These are phyloP conservation scores for Mycena kentingensis DNA, from an alignment of 768 basidiomycete species.

Conservation along the genomic window DNA sequence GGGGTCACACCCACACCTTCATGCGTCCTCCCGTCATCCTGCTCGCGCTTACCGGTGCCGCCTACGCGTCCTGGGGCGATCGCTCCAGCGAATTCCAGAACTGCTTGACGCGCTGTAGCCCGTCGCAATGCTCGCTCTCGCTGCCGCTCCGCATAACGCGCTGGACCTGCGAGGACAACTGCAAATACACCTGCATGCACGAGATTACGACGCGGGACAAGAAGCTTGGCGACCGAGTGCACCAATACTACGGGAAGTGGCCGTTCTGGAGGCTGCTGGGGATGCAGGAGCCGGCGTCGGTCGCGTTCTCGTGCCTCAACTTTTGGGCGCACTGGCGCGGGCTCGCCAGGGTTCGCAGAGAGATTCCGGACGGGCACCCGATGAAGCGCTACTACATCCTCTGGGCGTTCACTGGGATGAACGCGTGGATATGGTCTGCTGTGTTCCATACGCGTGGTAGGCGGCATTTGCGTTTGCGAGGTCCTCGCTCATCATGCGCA, in stretches of 20 bases:
- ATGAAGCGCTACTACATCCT: constrained; percentile 67
- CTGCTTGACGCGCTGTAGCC: constrained; percentile 51
- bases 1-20: background rate
- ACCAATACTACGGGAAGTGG: constrained; percentile 97
- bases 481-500: constrained; percentile 29
- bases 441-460: constrained; percentile 92
- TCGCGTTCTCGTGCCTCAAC: constrained; percentile 87
- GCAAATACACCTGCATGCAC: constrained; percentile 90
- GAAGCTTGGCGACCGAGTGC: constrained; percentile 42
- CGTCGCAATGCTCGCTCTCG: constrained; percentile 48
- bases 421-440: constrained; percentile 91
- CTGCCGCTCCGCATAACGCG: constrained; percentile 64
- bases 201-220: constrained; percentile 61
- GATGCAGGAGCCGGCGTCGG: constrained; percentile 93
- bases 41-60: constrained; percentile 4
- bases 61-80: constrained; percentile 64
- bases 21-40: background rate
- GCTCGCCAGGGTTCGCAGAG: constrained; percentile 44
- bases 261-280: constrained; percentile 88
- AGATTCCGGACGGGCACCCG: constrained; percentile 58
- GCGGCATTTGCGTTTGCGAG: constrained; percentile 26
- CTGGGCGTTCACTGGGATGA: constrained; percentile 74
- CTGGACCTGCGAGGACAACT: constrained; percentile 90
- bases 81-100: constrained; percentile 50
- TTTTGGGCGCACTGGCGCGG: constrained; percentile 74